phyloP scores from a whole-genome alignment of 106 monocot species.

The Platanthera zijinensis region DNA sequence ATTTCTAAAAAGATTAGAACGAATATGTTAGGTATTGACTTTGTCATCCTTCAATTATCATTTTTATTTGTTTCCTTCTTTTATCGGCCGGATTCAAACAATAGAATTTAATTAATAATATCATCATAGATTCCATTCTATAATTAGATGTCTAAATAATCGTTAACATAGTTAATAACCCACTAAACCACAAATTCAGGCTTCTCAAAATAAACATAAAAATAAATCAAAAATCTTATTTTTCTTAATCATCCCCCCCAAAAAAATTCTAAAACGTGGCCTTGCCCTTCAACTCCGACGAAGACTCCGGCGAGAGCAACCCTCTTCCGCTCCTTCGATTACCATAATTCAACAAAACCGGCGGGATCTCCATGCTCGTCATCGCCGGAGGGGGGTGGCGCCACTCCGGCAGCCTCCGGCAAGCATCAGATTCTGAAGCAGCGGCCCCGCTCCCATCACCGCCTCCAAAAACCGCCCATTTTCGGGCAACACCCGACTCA shows the following conservation, averaged over 20 bases:
- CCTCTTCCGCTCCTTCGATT: background rate
- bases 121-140: no score
- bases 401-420: constrained; percentile 12
- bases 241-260: background rate
- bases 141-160: no score
- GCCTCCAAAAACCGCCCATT: constrained; percentile 20
- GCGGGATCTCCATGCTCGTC: constrained; percentile 30
- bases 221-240: no score
- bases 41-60: no score
- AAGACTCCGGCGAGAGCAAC: background rate
- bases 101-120: no score
- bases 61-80: no score
- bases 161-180: no score
- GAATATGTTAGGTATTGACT: no score
- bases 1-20: no score
- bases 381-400: constrained; percentile 25
- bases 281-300: background rate
- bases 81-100: no score
- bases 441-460: constrained; percentile 17
- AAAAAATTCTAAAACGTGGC: background rate
- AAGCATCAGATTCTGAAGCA: constrained; percentile 14
- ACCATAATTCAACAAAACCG: constrained; percentile 11
- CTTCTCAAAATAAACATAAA: no score
- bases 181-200: no score
- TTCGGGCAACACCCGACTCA: constrained; percentile 9